Evolutionary conservation across 768 basidiomycete species (phyloP).

Genomic region (Holtermannia corniformis): DNA sequence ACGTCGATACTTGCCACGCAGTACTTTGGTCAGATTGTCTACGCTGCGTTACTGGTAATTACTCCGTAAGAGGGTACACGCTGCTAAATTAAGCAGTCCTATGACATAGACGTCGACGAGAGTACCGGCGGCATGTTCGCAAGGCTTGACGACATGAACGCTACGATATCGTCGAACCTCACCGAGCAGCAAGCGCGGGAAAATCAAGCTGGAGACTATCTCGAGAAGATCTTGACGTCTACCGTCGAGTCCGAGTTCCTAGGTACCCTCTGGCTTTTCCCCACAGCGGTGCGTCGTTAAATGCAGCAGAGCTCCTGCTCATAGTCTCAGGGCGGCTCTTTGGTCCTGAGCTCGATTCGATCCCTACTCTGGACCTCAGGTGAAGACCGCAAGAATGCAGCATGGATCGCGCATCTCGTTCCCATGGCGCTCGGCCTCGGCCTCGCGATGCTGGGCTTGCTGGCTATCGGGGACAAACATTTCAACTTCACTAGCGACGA

Average conservation of each 20-base stretch:
- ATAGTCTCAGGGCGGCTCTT: constrained; percentile 7
- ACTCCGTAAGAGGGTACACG: neutral
- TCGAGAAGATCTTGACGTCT: constrained; percentile 13
- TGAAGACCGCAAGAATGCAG: neutral
- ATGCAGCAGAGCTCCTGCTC: neutral
- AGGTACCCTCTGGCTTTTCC: constrained; percentile 30
- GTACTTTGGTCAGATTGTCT: constrained; percentile 23
- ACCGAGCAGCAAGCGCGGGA: neutral
- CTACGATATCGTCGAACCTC: constrained; percentile 7
- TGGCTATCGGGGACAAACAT: neutral
- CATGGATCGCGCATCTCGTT: neutral
- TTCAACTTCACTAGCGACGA: neutral
- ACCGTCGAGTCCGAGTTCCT: constrained; percentile 14
- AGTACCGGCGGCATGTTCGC: constrained; percentile 8
- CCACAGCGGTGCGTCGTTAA: constrained; percentile 18
- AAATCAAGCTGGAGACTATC: constrained; percentile 5
- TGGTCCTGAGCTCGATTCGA: constrained; percentile 11
- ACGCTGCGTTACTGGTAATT: constrained; percentile 11
- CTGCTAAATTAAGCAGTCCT: constrained; percentile 13
- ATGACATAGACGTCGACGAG: constrained; percentile 18
- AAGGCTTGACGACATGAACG: constrained; percentile 13
- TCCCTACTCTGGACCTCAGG: constrained; percentile 17
- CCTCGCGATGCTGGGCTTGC: neutral
- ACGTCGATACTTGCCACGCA: constrained; percentile 14
- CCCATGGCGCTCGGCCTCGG: too few relatives aligned